A percentile compares a stretch with the other conserved stretches of the same genome.
phyloP scores from a whole-genome alignment of 257 asterid species.

The Solanum peruvianum region DNA sequence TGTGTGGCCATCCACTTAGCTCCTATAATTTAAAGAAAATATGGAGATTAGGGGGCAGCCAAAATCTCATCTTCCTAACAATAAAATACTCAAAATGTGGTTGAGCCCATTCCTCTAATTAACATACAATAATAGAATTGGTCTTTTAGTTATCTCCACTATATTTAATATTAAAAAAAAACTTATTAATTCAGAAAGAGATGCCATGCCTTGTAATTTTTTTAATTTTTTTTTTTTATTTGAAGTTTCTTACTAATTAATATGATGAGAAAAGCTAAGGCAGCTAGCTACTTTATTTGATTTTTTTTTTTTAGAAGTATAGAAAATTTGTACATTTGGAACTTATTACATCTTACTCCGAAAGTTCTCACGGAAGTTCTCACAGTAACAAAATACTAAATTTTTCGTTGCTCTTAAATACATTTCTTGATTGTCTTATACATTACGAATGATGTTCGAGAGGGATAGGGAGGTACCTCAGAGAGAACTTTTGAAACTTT shows the following conservation, averaged over 20 bases:
- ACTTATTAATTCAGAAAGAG: background rate
- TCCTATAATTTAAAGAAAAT: background rate
- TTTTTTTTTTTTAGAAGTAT: background rate
- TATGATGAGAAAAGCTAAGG: background rate
- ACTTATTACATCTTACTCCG: background rate
- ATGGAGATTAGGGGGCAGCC: background rate
- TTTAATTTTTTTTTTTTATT: background rate
- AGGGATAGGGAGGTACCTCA: background rate
- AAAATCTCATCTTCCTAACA: background rate
- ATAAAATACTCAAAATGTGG: background rate
- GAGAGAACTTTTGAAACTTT: background rate
- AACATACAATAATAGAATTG: background rate
- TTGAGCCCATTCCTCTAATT: constrained; percentile 14
- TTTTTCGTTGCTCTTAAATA: no score
- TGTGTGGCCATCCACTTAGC: background rate
- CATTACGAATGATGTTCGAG: background rate
- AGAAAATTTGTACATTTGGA: no score
- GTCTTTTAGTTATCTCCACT: background rate
- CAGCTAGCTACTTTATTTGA: background rate
- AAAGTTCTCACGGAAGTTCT: no score
- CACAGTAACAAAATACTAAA: no score
- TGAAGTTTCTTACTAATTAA: background rate
- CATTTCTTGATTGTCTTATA: background rate
- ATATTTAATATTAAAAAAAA: background rate
- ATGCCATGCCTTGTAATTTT: background rate